phyloP scores from a whole-genome alignment of 208 protist genomes.

The Porcisia deanei region DNA sequence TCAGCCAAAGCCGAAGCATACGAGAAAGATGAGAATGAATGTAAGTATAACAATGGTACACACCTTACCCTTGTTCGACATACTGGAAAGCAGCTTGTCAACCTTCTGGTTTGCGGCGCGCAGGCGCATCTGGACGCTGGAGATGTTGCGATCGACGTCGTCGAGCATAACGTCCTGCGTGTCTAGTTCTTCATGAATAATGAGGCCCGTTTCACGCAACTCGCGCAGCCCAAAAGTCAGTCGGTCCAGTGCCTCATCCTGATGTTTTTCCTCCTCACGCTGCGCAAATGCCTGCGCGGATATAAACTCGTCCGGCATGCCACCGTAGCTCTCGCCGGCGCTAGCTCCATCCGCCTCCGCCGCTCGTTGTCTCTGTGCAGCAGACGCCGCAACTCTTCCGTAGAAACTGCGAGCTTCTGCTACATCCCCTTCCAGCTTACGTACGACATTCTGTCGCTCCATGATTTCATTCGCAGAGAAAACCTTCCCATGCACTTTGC shows the following conservation, averaged over 20 bases:
- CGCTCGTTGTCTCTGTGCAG: slow-evolving; percentile 12
- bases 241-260: slow-evolving; percentile 79
- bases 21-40: slow-evolving; percentile 53
- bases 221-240: slow-evolving; percentile 78
- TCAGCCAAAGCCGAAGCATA: slow-evolving; percentile 39
- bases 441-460: slow-evolving; percentile 68
- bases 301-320: slow-evolving; percentile 47
- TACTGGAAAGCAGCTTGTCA: slow-evolving; percentile 78
- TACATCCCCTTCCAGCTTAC: slow-evolving; percentile 54
- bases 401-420: slow-evolving; percentile 49
- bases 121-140: slow-evolving; percentile 64
- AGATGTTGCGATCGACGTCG: slow-evolving; percentile 65
- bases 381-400: slow-evolving; percentile 18
- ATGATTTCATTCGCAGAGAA: slow-evolving; percentile 89
- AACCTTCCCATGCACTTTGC: slow-evolving; percentile 64
- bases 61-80: slow-evolving; percentile 85
- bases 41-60: slow-evolving; percentile 68
- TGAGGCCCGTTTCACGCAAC: slow-evolving; percentile 74
- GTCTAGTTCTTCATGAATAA: slow-evolving; percentile 77
- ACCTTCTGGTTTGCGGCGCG: slow-evolving; percentile 78
- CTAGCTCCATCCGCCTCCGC: slow-evolving; percentile 6
- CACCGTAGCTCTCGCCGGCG: not conserved
- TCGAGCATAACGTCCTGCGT: slow-evolving; percentile 69
- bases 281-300: slow-evolving; percentile 61
- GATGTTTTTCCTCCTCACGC: slow-evolving; percentile 55